Conservation (phyloP, 2,329 filamentous ascomycete species). For the Aspergillus vadensis region DNA sequence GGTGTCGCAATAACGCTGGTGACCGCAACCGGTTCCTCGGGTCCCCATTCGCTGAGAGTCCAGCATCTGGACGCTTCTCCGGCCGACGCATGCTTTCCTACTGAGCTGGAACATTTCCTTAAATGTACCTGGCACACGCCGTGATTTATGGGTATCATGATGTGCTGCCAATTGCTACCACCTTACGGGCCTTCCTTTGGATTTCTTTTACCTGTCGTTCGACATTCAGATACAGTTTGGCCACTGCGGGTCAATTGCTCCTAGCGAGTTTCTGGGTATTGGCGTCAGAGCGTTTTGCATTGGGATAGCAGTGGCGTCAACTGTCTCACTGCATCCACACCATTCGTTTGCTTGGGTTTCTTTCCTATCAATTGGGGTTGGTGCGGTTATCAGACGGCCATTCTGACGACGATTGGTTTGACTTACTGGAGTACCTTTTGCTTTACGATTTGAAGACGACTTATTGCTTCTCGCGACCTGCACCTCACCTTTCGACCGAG, state of each 20-base stretch:
- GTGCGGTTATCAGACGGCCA: slow-evolving; percentile 6
- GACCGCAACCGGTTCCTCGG: slow-evolving; percentile 37
- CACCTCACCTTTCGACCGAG: slow-evolving; percentile 3
- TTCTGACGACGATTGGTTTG: slow-evolving; percentile 14
- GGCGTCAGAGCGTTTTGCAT: slow-evolving; percentile 10
- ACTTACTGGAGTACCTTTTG: not conserved
- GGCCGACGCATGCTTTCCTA: slow-evolving; percentile 50
- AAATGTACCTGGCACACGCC: not conserved
- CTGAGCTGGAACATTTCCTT: slow-evolving; percentile 21
- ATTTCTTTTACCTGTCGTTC: not conserved
- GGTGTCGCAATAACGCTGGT: slow-evolving; percentile 38
- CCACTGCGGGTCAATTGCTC: slow-evolving; percentile 7
- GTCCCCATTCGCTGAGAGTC: slow-evolving; percentile 40
- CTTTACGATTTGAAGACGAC: not conserved
- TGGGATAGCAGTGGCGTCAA: not conserved
- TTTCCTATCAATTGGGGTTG: slow-evolving; percentile 1
- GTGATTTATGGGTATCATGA: slow-evolving; percentile 21
- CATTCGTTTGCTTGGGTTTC: slow-evolving; percentile 20
- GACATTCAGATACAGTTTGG: not conserved
- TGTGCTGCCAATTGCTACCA: not conserved
- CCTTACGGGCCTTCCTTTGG: not conserved
- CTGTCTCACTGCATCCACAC: slow-evolving; percentile 13
- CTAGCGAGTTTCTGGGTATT: not conserved
- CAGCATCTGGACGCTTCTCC: slow-evolving; percentile 37
- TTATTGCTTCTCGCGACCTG: not conserved